These are phyloP conservation scores for Nemania diffusa DNA, from an alignment of 2,329 filamentous ascomycete species.

Conservation along the genomic window DNA sequence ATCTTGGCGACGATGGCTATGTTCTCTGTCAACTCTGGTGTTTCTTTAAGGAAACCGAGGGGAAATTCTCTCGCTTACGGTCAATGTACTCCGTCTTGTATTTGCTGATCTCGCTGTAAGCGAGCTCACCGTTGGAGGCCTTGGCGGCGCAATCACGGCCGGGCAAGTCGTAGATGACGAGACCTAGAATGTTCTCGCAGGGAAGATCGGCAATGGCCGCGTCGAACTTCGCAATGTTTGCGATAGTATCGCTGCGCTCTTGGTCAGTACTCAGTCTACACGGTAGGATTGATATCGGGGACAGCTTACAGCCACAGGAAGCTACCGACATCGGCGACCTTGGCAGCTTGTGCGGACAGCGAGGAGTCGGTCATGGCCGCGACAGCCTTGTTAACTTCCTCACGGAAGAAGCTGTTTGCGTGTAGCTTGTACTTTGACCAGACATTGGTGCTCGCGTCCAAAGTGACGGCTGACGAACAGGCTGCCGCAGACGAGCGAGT, in stretches of 20 bases:
- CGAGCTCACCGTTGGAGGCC: constrained; percentile 69
- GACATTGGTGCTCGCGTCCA: constrained; percentile 49
- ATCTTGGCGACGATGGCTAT: constrained; percentile 56
- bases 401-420: constrained; percentile 48
- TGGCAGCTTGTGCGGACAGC: constrained; percentile 63
- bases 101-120: constrained; percentile 59
- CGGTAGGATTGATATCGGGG: not conserved
- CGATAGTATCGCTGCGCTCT: constrained; percentile 58
- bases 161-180: constrained; percentile 69
- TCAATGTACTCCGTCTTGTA: constrained; percentile 67
- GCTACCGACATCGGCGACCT: constrained; percentile 64
- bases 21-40: constrained; percentile 1
- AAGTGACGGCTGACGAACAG: constrained; percentile 45
- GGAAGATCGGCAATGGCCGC: constrained; percentile 59
- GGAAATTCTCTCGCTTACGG: constrained; percentile 42
- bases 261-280: constrained; percentile 23
- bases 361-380: constrained; percentile 53
- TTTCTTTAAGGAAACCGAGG: not conserved
- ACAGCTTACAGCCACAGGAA: constrained; percentile 64
- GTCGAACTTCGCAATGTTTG: constrained; percentile 62
- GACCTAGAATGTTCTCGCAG: constrained; percentile 54
- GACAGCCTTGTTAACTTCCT: constrained; percentile 46
- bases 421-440: constrained; percentile 47
- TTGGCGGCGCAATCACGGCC: constrained; percentile 69
- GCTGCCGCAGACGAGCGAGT: constrained; percentile 39